phyloP scores from a whole-genome alignment of 2,329 filamentous ascomycete genomes.

The Monilinia laxa region DNA sequence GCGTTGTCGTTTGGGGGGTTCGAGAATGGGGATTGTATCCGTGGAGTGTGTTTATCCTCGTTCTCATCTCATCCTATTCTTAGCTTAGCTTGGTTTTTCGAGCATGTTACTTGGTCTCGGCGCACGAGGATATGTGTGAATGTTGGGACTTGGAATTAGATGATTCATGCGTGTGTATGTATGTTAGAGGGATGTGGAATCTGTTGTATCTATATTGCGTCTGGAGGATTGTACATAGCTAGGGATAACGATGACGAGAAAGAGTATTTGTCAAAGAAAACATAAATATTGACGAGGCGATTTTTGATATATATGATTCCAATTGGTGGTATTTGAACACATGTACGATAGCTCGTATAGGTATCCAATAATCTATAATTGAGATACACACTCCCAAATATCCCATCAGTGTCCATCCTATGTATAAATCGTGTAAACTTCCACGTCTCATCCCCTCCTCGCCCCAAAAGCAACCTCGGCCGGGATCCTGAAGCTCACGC shows the following conservation, averaged over 20 bases:
- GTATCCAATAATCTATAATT: background rate
- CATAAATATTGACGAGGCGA: background rate
- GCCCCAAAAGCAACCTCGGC: slow-evolving; percentile 71
- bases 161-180: background rate
- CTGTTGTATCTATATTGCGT: background rate
- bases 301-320: background rate
- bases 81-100: no score
- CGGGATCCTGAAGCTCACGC: slow-evolving; percentile 86
- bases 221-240: background rate
- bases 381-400: no score
- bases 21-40: no score
- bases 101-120: no score
- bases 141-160: no score
- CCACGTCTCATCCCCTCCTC: slow-evolving; percentile 19
- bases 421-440: background rate
- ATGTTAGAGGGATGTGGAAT: background rate
- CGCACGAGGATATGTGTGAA: no score
- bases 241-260: background rate
- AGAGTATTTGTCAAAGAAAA: no score
- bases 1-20: no score
- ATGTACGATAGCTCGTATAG: background rate
- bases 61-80: no score
- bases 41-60: no score
- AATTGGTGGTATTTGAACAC: background rate
- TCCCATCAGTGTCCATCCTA: no score